Base-by-base conservation (phyloP, 208 protist genomes). In the Strigomonas culicis region DNA sequence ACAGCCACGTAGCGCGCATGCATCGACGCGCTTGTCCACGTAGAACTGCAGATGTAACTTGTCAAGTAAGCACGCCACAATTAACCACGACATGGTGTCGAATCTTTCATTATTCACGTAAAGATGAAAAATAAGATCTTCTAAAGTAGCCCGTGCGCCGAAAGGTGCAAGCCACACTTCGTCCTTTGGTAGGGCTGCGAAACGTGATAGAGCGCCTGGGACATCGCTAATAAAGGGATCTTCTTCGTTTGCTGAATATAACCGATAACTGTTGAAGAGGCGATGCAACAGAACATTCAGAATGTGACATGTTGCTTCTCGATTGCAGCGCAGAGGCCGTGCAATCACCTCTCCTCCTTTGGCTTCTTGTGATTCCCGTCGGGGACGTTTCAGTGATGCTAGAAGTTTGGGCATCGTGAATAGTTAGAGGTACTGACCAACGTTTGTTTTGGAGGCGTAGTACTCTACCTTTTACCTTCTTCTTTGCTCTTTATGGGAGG, bases 31-130 rank as follows among this genome's bases (percentile, higher is more conserved):
- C 22, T 80, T 67, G 4, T 69, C 53, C 17, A 91, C 66, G 57
- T 72, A 75, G 66, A 83, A 70, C 24, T 47, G 53, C 11, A 89
- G 71, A n/a, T 86, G 81, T 25, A 89, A 67, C 15, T 79, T 74
- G 49, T 89, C 80, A 39, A 92, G 63, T 13, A 94, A 82, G 61
- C 84, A 86, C 61, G 88, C 89, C 1, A 84, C 84, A 52, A 94
- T 79, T 1, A 94, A 36, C 84, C 88, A 91, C 22, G 77, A 75
- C 10, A 82, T 36, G 6, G 68, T 34, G 55, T 91, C 84, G 19
- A 88, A 77, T 24, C 68, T 52, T 19, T 77, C 63, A 70, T 84
- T 82, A 36, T 59, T 57, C 2, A 76, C 62, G 63, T 80, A 86
- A 2, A 91, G 65, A 53, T 87, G 74, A 51, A 79, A 73, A 49